These are phyloP conservation scores for Phytopythium kandeliae DNA, from an alignment of 352 stramenopile genomes.

Conservation along the genomic window DNA sequence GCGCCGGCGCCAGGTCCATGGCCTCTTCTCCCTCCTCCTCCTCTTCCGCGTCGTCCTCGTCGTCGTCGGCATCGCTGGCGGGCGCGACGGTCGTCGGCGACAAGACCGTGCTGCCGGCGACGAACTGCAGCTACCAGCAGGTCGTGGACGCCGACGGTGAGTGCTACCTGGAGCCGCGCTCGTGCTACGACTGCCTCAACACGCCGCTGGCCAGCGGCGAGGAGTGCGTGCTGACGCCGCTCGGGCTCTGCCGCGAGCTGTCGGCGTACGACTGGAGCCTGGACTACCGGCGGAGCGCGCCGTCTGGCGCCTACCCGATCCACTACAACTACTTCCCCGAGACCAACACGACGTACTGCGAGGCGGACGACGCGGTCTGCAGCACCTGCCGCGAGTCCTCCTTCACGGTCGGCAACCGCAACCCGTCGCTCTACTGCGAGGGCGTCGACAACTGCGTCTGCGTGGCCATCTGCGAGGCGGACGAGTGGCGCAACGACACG, in stretches of 20 bases:
- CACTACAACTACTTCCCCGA: constrained; percentile 61
- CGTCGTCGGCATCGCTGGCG: background rate
- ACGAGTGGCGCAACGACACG: constrained; percentile 36
- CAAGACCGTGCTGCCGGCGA: constrained; percentile 11
- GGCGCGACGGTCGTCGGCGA: constrained; percentile 4
- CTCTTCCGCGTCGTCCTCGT: background rate
- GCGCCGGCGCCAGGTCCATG: background rate
- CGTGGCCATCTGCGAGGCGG: constrained; percentile 43
- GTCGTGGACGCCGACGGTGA: constrained; percentile 13
- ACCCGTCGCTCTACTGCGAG: constrained; percentile 46
- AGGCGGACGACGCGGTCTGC: constrained; percentile 27
- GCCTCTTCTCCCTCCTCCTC: background rate
- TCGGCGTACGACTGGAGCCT: constrained; percentile 34
- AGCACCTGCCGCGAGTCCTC: constrained; percentile 22
- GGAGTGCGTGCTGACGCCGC: constrained; percentile 41
- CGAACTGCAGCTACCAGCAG: constrained; percentile 41
- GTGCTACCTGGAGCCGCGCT: constrained; percentile 41
- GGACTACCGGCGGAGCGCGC: constrained; percentile 40
- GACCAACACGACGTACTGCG: constrained; percentile 52
- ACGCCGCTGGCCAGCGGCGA: constrained; percentile 20
- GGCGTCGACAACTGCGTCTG: constrained; percentile 38
- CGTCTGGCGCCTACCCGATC: constrained; percentile 27
- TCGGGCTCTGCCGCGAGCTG: constrained; percentile 34
- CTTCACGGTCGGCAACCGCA: constrained; percentile 30
- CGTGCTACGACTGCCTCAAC: constrained; percentile 62